Evolutionary conservation across 2,329 filamentous ascomycete species (phyloP).

Genomic region (Penicillium concentricum): DNA sequence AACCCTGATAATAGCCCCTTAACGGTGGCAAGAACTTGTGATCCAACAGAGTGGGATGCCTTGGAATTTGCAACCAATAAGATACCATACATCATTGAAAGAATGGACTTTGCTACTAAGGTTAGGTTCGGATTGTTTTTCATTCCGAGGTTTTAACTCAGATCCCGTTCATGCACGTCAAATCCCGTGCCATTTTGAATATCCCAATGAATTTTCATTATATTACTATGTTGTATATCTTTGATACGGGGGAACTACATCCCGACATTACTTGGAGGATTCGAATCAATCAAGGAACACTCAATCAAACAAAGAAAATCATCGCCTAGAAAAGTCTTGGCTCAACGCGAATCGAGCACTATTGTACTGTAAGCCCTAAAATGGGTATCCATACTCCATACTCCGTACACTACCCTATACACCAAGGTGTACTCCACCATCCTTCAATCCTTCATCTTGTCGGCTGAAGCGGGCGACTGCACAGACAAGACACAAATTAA

Average conservation of each 20-base stretch:
- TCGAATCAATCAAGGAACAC: background rate
- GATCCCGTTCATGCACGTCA: background rate
- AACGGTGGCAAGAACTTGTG: background rate
- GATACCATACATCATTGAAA: background rate
- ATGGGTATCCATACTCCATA: background rate
- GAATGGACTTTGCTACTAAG: background rate
- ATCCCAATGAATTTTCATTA: background rate
- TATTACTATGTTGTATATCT: background rate
- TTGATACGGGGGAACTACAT: background rate
- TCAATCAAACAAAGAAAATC: background rate
- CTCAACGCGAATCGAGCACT: slow-evolving; percentile 8
- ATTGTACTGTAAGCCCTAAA: slow-evolving; percentile 23
- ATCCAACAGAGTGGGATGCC: background rate
- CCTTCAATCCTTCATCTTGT: background rate
- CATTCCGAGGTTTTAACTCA: background rate
- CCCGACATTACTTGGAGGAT: background rate
- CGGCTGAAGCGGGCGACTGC: slow-evolving; percentile 3
- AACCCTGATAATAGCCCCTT: slow-evolving; percentile 3
- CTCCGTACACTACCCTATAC: background rate
- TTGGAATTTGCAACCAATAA: slow-evolving; percentile 1
- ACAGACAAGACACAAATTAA: background rate
- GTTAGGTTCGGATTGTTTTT: background rate
- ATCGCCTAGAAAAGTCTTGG: background rate
- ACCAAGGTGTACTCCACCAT: background rate
- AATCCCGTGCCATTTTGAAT: background rate